Percentiles rank a stretch among this genome's conserved stretches.
These are phyloP conservation scores for Caloboletus inedulis DNA, from an alignment of 1,284 basidiomycete genomes.

Conservation along the genomic window DNA sequence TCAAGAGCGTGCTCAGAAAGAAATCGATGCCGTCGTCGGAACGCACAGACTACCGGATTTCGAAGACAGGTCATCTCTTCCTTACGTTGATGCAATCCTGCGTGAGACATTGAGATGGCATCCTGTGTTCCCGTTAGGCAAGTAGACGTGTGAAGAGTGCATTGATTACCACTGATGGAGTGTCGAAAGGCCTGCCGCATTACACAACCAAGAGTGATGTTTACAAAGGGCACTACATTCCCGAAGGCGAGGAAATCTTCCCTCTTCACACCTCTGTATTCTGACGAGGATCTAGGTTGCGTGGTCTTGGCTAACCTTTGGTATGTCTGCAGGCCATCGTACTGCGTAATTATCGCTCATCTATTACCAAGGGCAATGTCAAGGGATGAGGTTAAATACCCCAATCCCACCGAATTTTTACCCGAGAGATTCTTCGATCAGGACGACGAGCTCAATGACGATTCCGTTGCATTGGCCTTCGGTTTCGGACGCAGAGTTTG, in stretches of 20 bases:
- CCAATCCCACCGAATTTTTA: constrained; percentile 26
- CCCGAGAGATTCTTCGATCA: constrained; percentile 31
- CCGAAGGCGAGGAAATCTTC: constrained; percentile 19
- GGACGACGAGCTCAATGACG: constrained; percentile 28
- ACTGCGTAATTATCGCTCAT: constrained; percentile 7
- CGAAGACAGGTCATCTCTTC: constrained; percentile 37
- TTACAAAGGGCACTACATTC: constrained; percentile 28
- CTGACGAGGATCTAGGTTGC: constrained; percentile 27
- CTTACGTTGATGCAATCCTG: constrained; percentile 40
- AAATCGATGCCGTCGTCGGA: constrained; percentile 42
- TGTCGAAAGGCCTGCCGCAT: constrained; percentile 27
- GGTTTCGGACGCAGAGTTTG: constrained; percentile 34
- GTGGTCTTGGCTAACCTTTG: constrained; percentile 31
- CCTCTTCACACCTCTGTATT: not conserved
- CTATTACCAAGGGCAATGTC: constrained; percentile 30
- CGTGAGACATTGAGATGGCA: constrained; percentile 41
- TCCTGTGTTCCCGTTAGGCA: constrained; percentile 33
- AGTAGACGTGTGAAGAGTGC: not conserved
- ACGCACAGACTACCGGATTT: constrained; percentile 40
- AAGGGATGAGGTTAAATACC: constrained; percentile 26
- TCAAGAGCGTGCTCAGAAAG: constrained; percentile 39
- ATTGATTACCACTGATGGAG: not conserved
- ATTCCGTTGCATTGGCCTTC: constrained; percentile 25
- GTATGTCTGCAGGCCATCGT: constrained; percentile 13
- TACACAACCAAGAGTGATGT: constrained; percentile 25